Base-by-base conservation (phyloP, 441 rosid genomes). In the Euphorbia celastroides region DNA sequence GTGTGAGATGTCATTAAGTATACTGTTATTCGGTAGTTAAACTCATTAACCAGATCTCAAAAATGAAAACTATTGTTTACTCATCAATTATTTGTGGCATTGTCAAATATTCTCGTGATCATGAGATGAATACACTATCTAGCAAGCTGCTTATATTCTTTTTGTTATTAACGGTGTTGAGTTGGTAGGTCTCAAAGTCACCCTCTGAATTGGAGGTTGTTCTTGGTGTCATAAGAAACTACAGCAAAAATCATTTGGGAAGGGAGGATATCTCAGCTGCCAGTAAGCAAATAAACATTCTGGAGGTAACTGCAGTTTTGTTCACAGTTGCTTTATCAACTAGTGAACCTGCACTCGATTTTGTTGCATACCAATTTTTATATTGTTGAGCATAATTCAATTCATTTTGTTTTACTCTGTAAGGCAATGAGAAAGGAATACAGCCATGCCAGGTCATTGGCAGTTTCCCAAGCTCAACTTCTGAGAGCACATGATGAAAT, bases 341-440 rank as follows among this genome's bases (percentile, higher is more conserved):
- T n/a, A n/a, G n/a, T n/a, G n/a, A n/a, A n/a, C n/a, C n/a, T n/a
- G n/a, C n/a, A n/a, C n/a, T n/a, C n/a, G n/a, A n/a, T 52, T 13
- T 55, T 71, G 16, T 28, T 46, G 34, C 61, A 67, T 63, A 74
- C 22, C 9, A 60, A 41, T 23, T 69, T 60, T 32, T 71, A 50
- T 67, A 64, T 65, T 66, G 64, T 73, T 72, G 46, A 8, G 55
- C 56, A 19, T 20, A 71, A 54, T 54, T 62, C 23, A 51, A 62
- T 26, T 46, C 32, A 57, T 54, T 32, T 69, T 54, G 60, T 66
- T 57, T 67, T 66, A 64, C 51, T 56, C 70, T 50, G 34, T 65
- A 65, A 92, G 97, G 86, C 74, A 69, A 91, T 94, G 99, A 77
- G 97, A 70, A 91, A 91, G 87, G 99, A 94, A 73, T 86, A 91